A percentile compares a stretch with the other conserved stretches of the same genome.
phyloP scores from a whole-genome alignment of 768 basidiomycete species.

The Trametes cingulata region DNA sequence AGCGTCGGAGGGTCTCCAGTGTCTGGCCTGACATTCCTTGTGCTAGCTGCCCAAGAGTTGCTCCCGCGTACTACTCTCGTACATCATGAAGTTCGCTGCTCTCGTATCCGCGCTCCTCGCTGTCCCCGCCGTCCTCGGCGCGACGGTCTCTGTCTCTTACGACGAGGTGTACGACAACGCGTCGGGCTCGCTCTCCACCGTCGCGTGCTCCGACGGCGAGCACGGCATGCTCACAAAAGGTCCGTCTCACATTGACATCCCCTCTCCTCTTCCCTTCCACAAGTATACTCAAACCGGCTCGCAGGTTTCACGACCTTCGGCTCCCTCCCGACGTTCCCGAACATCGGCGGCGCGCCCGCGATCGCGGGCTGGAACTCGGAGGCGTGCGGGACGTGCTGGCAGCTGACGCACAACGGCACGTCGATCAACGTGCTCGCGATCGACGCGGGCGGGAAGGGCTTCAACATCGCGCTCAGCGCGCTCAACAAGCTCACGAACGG shows the following conservation, averaged over 20 bases:
- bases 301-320: constrained; percentile 48
- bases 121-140: constrained; percentile 10
- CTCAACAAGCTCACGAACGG: constrained; percentile 33
- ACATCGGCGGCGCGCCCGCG: constrained; percentile 56
- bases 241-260: no score
- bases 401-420: constrained; percentile 46
- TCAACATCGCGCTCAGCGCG: constrained; percentile 38
- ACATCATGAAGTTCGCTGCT: constrained; percentile 22
- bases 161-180: constrained; percentile 56
- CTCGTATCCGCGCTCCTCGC: constrained; percentile 12
- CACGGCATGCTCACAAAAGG: constrained; percentile 46
- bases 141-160: constrained; percentile 36
- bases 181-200: constrained; percentile 39
- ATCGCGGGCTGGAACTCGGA: constrained; percentile 52
- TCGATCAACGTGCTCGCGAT: constrained; percentile 52
- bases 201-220: constrained; percentile 54
- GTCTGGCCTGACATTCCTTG: neutral
- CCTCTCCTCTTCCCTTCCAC: neutral
- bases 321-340: constrained; percentile 56
- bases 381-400: constrained; percentile 64
- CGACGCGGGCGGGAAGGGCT: constrained; percentile 45
- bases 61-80: neutral
- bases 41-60: neutral
- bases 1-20: neutral
- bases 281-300: neutral